A percentile compares a stretch with the other conserved stretches of the same genome.
These are phyloP conservation scores for Opeltia flavorubescens DNA, from an alignment of 495 filamentous ascomycete genomes.

Conservation along the genomic window DNA sequence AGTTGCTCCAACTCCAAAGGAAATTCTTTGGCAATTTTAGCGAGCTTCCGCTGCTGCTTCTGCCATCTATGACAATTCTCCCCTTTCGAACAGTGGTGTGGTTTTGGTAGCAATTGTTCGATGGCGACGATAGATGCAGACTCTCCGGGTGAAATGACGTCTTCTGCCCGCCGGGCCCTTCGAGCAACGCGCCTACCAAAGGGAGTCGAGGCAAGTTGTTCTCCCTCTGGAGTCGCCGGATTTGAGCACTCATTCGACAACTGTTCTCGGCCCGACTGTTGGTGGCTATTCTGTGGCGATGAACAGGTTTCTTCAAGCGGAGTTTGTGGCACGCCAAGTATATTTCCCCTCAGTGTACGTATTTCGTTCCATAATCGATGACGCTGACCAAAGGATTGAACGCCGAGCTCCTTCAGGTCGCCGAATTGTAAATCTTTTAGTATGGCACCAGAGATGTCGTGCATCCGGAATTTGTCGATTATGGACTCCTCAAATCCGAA, in stretches of 20 bases:
- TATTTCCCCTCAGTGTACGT: constrained; percentile 48
- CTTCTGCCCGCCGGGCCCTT: constrained; percentile 36
- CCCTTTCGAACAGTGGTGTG: constrained; percentile 79
- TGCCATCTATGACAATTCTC: constrained; percentile 73
- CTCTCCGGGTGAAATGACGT: constrained; percentile 57
- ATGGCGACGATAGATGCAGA: constrained; percentile 87
- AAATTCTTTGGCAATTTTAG: constrained; percentile 52
- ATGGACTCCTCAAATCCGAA: constrained; percentile 54
- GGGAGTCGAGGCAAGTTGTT: constrained; percentile 25
- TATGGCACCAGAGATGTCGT: constrained; percentile 81
- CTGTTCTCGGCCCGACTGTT: constrained; percentile 3
- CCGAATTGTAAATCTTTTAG: constrained; percentile 77
- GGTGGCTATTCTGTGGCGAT: constrained; percentile 6
- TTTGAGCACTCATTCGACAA: constrained; percentile 13
- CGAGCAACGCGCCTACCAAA: constrained; percentile 20
- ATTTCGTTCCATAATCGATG: constrained; percentile 79
- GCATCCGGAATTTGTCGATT: constrained; percentile 70
- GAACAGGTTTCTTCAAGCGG: constrained; percentile 19
- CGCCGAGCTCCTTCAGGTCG: constrained; percentile 86
- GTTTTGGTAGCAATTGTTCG: constrained; percentile 72
- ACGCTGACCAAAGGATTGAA: constrained; percentile 84
- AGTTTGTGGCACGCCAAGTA: constrained; percentile 39
- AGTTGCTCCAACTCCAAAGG: constrained; percentile 38
- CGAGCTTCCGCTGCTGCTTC: constrained; percentile 56
- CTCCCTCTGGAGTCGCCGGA: constrained; percentile 12